Evolutionary conservation across 2,329 filamentous ascomycete genomes (phyloP).

Genomic region (Basipetospora chlamydospora): DNA sequence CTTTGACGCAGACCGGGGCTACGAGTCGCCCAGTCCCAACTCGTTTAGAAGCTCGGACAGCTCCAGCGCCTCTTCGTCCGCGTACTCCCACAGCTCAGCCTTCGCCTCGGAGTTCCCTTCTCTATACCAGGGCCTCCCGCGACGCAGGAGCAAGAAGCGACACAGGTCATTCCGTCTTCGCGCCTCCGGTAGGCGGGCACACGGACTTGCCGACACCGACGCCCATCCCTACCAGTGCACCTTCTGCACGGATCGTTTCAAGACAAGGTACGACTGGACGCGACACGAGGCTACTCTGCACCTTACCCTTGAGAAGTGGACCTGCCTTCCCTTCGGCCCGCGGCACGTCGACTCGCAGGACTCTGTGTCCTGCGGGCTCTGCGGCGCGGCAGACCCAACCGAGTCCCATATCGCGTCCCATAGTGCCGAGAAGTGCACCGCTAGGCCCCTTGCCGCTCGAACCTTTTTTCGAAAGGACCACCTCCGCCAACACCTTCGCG

Average conservation of each 20-base stretch:
- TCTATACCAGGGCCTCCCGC: background rate
- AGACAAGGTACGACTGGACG: constrained; percentile 29
- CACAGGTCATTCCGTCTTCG: background rate
- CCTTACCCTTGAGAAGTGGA: constrained; percentile 31
- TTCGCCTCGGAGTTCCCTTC: constrained; percentile 11
- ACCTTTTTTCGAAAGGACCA: constrained; percentile 29
- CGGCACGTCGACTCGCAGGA: constrained; percentile 23
- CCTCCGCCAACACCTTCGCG: constrained; percentile 25
- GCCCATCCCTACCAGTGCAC: constrained; percentile 24
- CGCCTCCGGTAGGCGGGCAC: background rate
- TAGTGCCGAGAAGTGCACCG: constrained; percentile 31
- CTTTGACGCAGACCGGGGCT: background rate
- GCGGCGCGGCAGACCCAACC: constrained; percentile 17
- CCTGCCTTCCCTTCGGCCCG: constrained; percentile 23
- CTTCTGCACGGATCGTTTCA: constrained; percentile 30
- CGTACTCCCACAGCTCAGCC: constrained; percentile 14
- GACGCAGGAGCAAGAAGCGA: constrained; percentile 4
- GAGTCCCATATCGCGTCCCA: constrained; percentile 20
- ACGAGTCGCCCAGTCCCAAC: background rate
- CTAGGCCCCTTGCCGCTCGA: constrained; percentile 28
- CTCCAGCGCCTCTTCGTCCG: constrained; percentile 2
- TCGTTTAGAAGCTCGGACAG: constrained; percentile 11
- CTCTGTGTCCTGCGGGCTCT: constrained; percentile 26
- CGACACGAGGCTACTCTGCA: constrained; percentile 35
- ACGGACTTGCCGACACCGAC: background rate